Evolutionary conservation across 169 alveolate genomes (phyloP).

Genomic region (Babesia ovis): DNA sequence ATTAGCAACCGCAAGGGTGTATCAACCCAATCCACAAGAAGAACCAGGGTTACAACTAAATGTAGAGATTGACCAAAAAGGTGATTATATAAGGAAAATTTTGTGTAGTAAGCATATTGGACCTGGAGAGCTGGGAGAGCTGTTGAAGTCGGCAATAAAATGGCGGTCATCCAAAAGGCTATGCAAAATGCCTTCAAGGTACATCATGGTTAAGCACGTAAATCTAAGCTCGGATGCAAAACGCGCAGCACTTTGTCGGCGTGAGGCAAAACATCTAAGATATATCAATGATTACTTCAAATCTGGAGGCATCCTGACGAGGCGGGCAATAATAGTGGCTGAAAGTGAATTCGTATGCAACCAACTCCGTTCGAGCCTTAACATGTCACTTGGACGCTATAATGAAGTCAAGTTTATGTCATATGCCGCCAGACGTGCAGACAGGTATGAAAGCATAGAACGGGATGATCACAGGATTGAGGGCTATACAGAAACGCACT

Average conservation of each 20-base stretch:
- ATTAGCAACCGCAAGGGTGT: conserved; percentile 39
- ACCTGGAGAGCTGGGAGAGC: conserved; percentile 26
- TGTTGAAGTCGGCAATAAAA: conserved; percentile 21
- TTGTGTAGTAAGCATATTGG: conserved; percentile 15
- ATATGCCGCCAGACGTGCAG: conserved; percentile 36
- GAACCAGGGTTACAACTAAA: conserved; percentile 17
- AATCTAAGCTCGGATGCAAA: conserved; percentile 11
- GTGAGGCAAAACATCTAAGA: conserved; percentile 24
- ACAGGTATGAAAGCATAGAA: conserved; percentile 12
- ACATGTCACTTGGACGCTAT: not conserved
- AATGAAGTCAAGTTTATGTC: conserved; percentile 20
- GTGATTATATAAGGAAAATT: conserved; percentile 18
- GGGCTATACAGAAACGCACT: conserved; percentile 28
- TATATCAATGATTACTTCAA: conserved; percentile 16
- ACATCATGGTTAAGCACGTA: not conserved
- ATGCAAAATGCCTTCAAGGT: conserved; percentile 5
- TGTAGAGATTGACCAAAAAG: conserved; percentile 38
- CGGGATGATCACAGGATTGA: conserved; percentile 2
- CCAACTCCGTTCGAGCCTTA: conserved; percentile 28
- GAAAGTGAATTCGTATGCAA: conserved; percentile 40
- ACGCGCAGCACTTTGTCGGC: conserved; percentile 23
- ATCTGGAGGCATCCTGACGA: conserved; percentile 25
- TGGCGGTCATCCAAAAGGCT: conserved; percentile 8
- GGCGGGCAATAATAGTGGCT: conserved; percentile 44
- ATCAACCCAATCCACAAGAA: not conserved